Base-by-base conservation (phyloP, 2,329 filamentous ascomycete genomes). In the Fusarium clavum region DNA sequence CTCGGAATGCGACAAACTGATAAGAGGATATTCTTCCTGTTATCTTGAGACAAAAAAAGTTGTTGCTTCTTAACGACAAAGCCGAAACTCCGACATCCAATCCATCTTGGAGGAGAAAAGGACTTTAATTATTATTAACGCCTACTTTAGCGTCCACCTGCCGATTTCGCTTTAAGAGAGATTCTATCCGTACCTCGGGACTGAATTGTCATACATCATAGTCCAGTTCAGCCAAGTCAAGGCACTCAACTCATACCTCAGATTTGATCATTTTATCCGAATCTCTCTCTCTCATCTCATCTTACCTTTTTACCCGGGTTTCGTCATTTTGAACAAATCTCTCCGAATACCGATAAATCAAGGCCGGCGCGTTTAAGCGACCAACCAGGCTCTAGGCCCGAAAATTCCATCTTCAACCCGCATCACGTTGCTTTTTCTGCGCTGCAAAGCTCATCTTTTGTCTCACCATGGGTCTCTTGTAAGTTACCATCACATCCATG, bases 391-490 rank as follows among this genome's bases (percentile, higher is more conserved):
- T 57, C 29, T 54, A 49, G 40, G 25, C 38, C 61, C 58, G 52
- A 61, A 58, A 57, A 61, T 57, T 58, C 51, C 48, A 61, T 46
- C 47, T 56, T 70, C 61, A 55, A 32, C 53, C 57, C 49, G 41
- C 53, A 40, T 45, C 40, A 48, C 34, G 20, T 60, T 49, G 49
- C 44, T 43, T 52, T 52, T 52, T 38, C 16, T 34, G 24, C 13
- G 41, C 45, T 40, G 18, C 46, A 47, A 43, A 56, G 12, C 40
- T 29, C 12, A 46, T 44, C 14, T 22, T 29, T 29, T 44, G 14
- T 41, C 46, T 44, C 43, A 64, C 14, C 34, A 79, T 79, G 77
- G 78, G 78, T 73, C 76, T 79, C 22, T 61, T 80, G 78, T 79
- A 73, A 77, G 78, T 72, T 38, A 25, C 14, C 29, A 24, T 41